These are phyloP conservation scores for Ogataea salicorniae DNA, from an alignment of 805 yeast species.

Conservation along the genomic window DNA sequence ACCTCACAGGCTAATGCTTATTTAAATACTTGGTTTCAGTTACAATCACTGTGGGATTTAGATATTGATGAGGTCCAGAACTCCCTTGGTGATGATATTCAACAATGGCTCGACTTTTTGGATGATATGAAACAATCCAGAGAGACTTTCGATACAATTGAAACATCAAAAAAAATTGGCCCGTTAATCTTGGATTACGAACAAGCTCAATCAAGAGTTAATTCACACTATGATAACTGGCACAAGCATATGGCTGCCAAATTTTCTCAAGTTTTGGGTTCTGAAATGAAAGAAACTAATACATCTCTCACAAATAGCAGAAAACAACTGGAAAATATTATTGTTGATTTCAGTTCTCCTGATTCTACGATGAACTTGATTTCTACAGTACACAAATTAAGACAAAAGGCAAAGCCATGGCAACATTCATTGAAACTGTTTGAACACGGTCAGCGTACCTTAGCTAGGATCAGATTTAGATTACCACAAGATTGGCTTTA, in stretches of 20 bases:
- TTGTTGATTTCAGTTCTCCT: conserved; percentile 35
- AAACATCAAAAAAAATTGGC: conserved; percentile 37
- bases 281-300: conserved; percentile 28
- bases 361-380: conserved; percentile 35
- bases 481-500: conserved; percentile 53
- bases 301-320: conserved; percentile 31
- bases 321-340: conserved; percentile 32
- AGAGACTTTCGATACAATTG: conserved; percentile 46
- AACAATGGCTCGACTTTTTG: conserved; percentile 45
- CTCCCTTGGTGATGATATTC: conserved; percentile 31
- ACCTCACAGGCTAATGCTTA: conserved; percentile 32
- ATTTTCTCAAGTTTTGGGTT: conserved; percentile 37
- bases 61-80: conserved; percentile 36
- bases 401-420: conserved; percentile 21
- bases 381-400: conserved; percentile 31
- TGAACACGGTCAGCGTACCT: conserved; percentile 25
- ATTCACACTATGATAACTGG: conserved; percentile 51
- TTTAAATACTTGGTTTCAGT: conserved; percentile 45
- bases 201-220: conserved; percentile 48
- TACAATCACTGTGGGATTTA: conserved; percentile 59
- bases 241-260: conserved; percentile 39
- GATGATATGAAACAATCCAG: conserved; percentile 40
- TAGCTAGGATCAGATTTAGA: conserved; percentile 38
- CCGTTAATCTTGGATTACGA: conserved; percentile 39
- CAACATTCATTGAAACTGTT: conserved; percentile 16